These are phyloP conservation scores for Nakazawaea wyomingensis DNA, from an alignment of 805 yeast genomes.

Conservation along the genomic window DNA sequence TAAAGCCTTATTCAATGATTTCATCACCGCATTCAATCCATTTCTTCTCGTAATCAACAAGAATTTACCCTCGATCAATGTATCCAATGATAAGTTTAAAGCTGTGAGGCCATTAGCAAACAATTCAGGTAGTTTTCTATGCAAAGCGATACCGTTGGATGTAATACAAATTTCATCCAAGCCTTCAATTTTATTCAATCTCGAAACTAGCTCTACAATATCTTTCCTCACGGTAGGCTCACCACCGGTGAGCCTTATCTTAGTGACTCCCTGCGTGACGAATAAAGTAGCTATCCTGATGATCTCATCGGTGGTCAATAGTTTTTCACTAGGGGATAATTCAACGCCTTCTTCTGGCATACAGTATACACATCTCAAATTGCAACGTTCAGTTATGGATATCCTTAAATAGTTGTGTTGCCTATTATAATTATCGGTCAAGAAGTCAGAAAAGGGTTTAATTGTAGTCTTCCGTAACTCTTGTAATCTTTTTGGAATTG, in stretches of 20 bases:
- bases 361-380: slow-evolving; percentile 42
- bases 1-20: slow-evolving; percentile 38
- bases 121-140: slow-evolving; percentile 40
- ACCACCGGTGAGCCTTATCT: slow-evolving; percentile 50
- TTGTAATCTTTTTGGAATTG: not conserved
- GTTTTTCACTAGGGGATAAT: slow-evolving; percentile 35
- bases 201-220: slow-evolving; percentile 36
- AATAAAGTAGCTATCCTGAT: slow-evolving; percentile 36
- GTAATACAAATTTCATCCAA: slow-evolving; percentile 46
- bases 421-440: slow-evolving; percentile 40
- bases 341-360: slow-evolving; percentile 56
- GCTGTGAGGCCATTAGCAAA: slow-evolving; percentile 38
- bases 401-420: slow-evolving; percentile 46
- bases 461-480: not conserved
- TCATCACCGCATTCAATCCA: slow-evolving; percentile 41
- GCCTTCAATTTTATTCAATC: slow-evolving; percentile 34
- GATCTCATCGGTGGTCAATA: slow-evolving; percentile 41
- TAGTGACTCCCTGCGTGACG: slow-evolving; percentile 43
- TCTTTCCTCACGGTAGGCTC: slow-evolving; percentile 52
- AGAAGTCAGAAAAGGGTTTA: slow-evolving; percentile 29
- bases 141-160: slow-evolving; percentile 46
- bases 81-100: slow-evolving; percentile 44
- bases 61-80: slow-evolving; percentile 47
- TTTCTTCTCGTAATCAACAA: slow-evolving; percentile 43
- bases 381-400: slow-evolving; percentile 47